Evolutionary conservation across 495 filamentous ascomycete species (phyloP).

Genomic region (Podospora anserina): DNA sequence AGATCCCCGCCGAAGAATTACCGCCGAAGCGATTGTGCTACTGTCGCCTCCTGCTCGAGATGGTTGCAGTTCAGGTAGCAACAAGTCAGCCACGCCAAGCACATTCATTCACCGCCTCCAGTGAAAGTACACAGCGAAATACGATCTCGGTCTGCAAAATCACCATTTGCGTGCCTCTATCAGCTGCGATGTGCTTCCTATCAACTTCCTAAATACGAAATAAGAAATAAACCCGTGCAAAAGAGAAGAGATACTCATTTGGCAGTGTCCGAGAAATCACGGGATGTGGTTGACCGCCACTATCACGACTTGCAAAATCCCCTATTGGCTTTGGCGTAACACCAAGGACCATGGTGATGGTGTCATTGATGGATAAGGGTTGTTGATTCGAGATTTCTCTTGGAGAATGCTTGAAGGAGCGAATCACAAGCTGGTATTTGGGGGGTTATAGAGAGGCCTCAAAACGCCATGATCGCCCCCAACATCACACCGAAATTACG

Average conservation of each 20-base stretch:
- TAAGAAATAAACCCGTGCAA: not conserved
- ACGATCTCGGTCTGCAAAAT: not conserved
- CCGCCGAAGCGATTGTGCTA: not conserved
- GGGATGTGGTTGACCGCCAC: not conserved
- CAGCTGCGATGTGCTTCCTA: not conserved
- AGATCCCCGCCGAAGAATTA: not conserved
- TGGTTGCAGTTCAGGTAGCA: not conserved
- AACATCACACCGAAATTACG: not conserved
- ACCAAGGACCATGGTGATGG: not conserved
- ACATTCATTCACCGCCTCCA: not conserved
- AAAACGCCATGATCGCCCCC: not conserved
- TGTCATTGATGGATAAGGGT: not conserved
- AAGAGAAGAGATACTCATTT: not conserved
- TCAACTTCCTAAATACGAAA: not conserved
- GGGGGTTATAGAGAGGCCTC: not conserved
- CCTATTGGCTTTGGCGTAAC: not conserved
- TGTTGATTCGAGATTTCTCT: too few species aligned
- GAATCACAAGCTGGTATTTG: not conserved
- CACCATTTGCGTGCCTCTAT: not conserved
- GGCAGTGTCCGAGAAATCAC: not conserved
- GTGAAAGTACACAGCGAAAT: not conserved
- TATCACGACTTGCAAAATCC: not conserved
- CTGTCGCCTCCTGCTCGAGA: not conserved
- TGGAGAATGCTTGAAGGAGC: not conserved
- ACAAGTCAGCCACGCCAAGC: not conserved